Base-by-base conservation (phyloP, 2,329 filamentous ascomycete genomes). In the Metarhizium anisopliae region DNA sequence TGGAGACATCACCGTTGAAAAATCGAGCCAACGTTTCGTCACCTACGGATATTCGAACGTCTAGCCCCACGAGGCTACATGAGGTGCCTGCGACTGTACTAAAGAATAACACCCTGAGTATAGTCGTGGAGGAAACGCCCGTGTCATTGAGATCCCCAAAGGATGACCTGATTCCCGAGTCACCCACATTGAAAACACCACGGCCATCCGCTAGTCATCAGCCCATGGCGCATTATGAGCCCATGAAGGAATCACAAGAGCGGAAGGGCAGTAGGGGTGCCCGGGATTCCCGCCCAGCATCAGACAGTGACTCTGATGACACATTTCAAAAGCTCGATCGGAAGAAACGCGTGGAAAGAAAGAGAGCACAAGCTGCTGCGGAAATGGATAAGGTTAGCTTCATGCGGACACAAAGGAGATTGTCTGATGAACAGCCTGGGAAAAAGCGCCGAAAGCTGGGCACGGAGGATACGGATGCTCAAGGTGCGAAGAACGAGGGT, bases 1-100 rank as follows among this genome's bases (percentile, higher is more conserved):
- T 72, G 2, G 68, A 71, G 59, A 70, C 69, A 0, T 83, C 80
- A 1, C 79, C 80, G 0, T 63, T 81, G 2, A 81, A 80, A 62
- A 70, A 76, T 40, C 73, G 76, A 30, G 72, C 73, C 16, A 70
- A 78, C 52, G 71, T 75, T 35, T 75, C 76, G 0, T 79, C 76
- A 0, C 76, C 78, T 2, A 70, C 72, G 11, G 66, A 67, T 42
- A 62, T 68, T 6, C 67, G 64, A 29, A 69, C 70, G 0, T 77
- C 77, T 6, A 79, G 76, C 52, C 75, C 77, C 0, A 63, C 60
- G 20, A 64, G 62, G 16, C 56, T 69, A 1, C 61, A 67, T n/a
- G 66, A 71, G 10, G 59, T 68, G 8, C 66, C 66, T 1, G 61
- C 60, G n/a, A 69, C 65, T 2, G 59, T 64, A 6, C 53, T 63